Evolutionary conservation across 108 stramenopile species (phyloP).

Genomic region (Pseudonitzschia multistriata): DNA sequence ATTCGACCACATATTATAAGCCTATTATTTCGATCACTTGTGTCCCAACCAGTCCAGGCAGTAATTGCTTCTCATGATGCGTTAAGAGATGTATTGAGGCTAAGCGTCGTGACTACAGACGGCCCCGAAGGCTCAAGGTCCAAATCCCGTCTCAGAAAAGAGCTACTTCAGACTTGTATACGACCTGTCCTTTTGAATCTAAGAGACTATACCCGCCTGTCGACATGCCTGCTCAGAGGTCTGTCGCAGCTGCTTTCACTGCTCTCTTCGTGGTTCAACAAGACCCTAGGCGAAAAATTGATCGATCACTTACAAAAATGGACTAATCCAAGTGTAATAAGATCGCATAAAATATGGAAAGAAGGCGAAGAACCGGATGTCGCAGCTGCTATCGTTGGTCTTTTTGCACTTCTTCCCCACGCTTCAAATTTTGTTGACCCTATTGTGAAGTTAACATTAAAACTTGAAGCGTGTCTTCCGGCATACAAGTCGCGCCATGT

Average conservation of each 20-base stretch:
- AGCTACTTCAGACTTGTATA: slow-evolving; percentile 84
- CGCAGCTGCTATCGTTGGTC: slow-evolving; percentile 70
- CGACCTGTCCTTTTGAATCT: slow-evolving; percentile 78
- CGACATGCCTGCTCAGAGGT: slow-evolving; percentile 65
- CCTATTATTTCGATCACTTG: slow-evolving; percentile 77
- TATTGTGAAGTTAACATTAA: slow-evolving; percentile 70
- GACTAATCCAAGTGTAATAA: slow-evolving; percentile 66
- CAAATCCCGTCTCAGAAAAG: slow-evolving; percentile 69
- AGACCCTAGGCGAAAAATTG: slow-evolving; percentile 80
- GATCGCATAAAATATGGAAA: slow-evolving; percentile 57
- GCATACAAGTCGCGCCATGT: slow-evolving; percentile 44
- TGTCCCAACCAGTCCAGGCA: slow-evolving; percentile 52
- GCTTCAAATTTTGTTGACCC: slow-evolving; percentile 82
- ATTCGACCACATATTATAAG: slow-evolving; percentile 81
- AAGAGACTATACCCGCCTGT: slow-evolving; percentile 71
- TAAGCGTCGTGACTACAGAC: slow-evolving; percentile 39
- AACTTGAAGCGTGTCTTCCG: slow-evolving; percentile 65
- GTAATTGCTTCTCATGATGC: slow-evolving; percentile 67
- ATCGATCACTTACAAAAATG: slow-evolving; percentile 83
- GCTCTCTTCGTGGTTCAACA: slow-evolving; percentile 84
- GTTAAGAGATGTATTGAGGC: slow-evolving; percentile 58
- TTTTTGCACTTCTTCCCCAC: slow-evolving; percentile 71
- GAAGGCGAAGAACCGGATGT: slow-evolving; percentile 74
- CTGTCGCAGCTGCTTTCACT: slow-evolving; percentile 67
- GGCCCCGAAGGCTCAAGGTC: slow-evolving; percentile 40